Evolutionary conservation across 805 yeast genomes (phyloP).

Genomic region (Candida railenensis): DNA sequence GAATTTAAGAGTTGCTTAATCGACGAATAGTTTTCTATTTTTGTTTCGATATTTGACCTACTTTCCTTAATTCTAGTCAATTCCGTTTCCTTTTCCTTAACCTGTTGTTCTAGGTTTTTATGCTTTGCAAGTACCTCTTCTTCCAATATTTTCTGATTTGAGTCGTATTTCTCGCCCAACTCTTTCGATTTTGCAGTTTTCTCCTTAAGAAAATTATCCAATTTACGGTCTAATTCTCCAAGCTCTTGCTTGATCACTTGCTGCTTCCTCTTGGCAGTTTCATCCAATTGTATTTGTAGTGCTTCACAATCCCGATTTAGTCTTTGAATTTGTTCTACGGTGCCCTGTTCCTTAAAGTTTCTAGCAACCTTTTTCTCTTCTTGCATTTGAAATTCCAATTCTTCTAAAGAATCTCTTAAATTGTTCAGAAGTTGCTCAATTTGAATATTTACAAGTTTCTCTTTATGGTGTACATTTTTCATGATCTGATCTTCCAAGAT

Average conservation of each 20-base stretch:
- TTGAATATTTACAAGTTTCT: conserved; percentile 25
- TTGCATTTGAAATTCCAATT: conserved; percentile 32
- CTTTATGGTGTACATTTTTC: conserved; percentile 27
- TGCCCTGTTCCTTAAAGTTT: conserved; percentile 20
- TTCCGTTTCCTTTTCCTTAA: conserved; percentile 7
- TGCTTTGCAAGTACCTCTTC: conserved; percentile 8
- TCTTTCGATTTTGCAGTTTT: conserved; percentile 24
- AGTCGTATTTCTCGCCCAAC: conserved; percentile 23
- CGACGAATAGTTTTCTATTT: not conserved
- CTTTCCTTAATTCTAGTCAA: not conserved
- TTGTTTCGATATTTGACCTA: not conserved
- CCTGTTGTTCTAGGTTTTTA: conserved; percentile 8
- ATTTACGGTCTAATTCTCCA: conserved; percentile 13
- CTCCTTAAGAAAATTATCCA: conserved; percentile 15
- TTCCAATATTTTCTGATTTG: conserved; percentile 20
- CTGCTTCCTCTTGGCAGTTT: conserved; percentile 9
- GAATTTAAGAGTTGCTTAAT: not conserved
- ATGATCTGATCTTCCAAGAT: conserved; percentile 25
- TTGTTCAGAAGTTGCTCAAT: conserved; percentile 28
- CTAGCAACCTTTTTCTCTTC: conserved; percentile 29
- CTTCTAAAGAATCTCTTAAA: conserved; percentile 26
- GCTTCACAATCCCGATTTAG: conserved; percentile 13
- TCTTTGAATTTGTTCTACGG: conserved; percentile 14
- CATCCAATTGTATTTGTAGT: conserved; percentile 11
- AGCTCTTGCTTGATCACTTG: conserved; percentile 13